Conservation (phyloP, 2,329 filamentous ascomycete genomes). For the Sclerotinia nivalis region DNA sequence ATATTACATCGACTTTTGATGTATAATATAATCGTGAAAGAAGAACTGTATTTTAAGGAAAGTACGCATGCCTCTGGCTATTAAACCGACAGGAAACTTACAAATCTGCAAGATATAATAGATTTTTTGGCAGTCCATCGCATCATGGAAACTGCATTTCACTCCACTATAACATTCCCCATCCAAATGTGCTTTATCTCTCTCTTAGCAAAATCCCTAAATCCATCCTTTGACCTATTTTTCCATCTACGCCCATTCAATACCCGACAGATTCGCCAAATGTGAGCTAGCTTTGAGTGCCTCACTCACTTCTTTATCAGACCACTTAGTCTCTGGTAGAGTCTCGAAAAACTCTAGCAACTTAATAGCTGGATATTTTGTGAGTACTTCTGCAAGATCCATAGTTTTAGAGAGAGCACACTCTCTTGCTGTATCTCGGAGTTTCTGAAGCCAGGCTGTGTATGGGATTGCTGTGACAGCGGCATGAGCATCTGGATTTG, state of each 20-base stretch:
- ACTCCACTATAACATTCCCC: not conserved
- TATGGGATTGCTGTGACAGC: not conserved
- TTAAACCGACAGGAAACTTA: accelerated
- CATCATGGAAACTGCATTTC: not conserved
- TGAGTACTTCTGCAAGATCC: constrained; percentile 2
- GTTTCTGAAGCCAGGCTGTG: not conserved
- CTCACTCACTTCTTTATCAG: constrained; percentile 3
- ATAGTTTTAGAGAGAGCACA: not conserved
- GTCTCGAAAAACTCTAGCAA: constrained; percentile 11
- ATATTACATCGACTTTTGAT: not conserved
- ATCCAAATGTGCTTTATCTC: not conserved
- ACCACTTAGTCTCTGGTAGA: not conserved
- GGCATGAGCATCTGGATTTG: not conserved
- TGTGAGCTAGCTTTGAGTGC: not conserved
- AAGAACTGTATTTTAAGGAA: not conserved
- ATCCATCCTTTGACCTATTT: constrained; percentile 20
- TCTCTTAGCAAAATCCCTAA: not conserved
- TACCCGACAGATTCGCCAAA: not conserved
- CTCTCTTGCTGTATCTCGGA: constrained; percentile 4
- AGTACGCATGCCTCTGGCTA: accelerated
- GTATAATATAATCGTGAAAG: not conserved
- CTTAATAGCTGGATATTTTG: constrained; percentile 14
- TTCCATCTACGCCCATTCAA: constrained; percentile 11
- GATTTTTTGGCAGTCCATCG: not conserved
- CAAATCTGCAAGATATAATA: not conserved